Conservation (phyloP, 2,329 filamentous ascomycete species). For the Fusarium siculi region DNA sequence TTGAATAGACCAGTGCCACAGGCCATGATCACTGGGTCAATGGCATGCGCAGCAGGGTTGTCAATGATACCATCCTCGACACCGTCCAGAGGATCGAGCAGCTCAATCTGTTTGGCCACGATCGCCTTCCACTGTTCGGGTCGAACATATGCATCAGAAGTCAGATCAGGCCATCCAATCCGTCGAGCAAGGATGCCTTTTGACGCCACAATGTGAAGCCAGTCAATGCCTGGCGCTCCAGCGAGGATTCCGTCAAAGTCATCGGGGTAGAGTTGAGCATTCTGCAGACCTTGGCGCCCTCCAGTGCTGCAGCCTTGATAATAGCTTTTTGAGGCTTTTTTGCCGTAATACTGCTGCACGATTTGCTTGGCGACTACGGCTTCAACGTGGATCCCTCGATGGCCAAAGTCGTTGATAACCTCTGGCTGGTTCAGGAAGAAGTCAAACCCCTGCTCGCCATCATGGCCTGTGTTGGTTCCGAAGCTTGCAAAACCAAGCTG, state of each 20-base stretch:
- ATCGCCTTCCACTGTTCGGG: slow-evolving; percentile 10
- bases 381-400: slow-evolving; percentile 6
- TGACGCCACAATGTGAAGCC: slow-evolving; percentile 12
- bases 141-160: neutral
- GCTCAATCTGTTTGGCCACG: slow-evolving; percentile 4
- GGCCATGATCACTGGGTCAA: neutral
- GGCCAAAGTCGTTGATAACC: slow-evolving; percentile 4
- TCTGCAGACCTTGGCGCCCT: slow-evolving; percentile 1
- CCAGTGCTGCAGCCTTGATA: slow-evolving; percentile 15
- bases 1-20: neutral
- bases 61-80: slow-evolving; percentile 8
- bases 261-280: slow-evolving; percentile 1
- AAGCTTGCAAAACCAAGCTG: slow-evolving; percentile 7
- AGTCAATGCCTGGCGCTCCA: slow-evolving; percentile 1
- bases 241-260: slow-evolving; percentile 16
- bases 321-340: neutral
- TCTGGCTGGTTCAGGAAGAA: slow-evolving; percentile 10
- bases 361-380: slow-evolving; percentile 1
- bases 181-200: slow-evolving; percentile 4
- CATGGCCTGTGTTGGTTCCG: neutral
- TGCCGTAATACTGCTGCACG: slow-evolving; percentile 1
- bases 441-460: slow-evolving; percentile 1
- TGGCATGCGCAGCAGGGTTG: neutral
- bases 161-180: neutral
- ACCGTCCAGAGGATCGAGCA: slow-evolving; percentile 3